Percentiles rank a stretch among this genome's conserved stretches.
phyloP scores from a whole-genome alignment of 345 rosid genomes.

The Brassica juncea region DNA sequence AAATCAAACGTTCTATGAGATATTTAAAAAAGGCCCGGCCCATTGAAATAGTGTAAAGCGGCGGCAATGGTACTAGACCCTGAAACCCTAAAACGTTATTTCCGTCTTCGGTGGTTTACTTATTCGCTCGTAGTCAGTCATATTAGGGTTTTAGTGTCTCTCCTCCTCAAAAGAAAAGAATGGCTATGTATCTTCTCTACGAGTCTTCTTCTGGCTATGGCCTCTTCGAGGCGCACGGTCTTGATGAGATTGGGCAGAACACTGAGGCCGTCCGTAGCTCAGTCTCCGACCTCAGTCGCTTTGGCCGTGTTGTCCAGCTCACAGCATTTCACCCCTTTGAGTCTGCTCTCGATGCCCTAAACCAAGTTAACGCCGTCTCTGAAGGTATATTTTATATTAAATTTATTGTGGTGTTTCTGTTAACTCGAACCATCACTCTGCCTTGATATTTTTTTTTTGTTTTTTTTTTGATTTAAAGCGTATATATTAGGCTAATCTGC shows the following conservation, averaged over 20 bases:
- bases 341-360: constrained; percentile 80
- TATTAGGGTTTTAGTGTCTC: too few species aligned
- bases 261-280: constrained; percentile 82
- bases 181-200: constrained; percentile 60
- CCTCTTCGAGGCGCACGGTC: constrained; percentile 62
- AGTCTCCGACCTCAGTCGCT: constrained; percentile 68
- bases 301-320: constrained; percentile 83
- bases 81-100: too few species aligned
- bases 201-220: constrained; percentile 80
- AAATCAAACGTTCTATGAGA: too few species aligned
- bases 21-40: too few species aligned
- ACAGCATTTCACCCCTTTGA: constrained; percentile 70
- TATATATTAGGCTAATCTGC: not conserved
- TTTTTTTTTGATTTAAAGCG: too few species aligned
- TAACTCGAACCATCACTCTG: not conserved
- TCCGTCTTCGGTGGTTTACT: too few species aligned
- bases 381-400: constrained; percentile 53
- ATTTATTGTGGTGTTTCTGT: not conserved
- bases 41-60: too few species aligned
- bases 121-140: too few species aligned
- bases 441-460: not conserved
- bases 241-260: constrained; percentile 84
- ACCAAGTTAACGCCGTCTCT: constrained; percentile 80
- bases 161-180: constrained; percentile 4
- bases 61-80: too few species aligned